phyloP scores from a whole-genome alignment of 768 basidiomycete species.

The Xerocomellus amylosporus region DNA sequence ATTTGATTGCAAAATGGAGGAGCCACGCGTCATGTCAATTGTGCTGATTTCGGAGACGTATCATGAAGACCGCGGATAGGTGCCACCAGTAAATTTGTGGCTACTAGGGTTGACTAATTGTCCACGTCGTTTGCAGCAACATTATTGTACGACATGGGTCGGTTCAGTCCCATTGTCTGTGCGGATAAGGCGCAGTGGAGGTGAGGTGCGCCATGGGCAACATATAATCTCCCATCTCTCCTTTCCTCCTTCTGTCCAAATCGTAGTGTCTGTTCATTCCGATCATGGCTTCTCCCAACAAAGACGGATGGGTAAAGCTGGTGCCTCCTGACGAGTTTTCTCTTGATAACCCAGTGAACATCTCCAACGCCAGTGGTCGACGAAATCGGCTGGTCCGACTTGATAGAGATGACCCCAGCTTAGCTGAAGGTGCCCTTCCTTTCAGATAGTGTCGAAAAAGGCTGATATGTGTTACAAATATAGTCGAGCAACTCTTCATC shows the following conservation, averaged over 20 bases:
- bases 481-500: conserved; percentile 50
- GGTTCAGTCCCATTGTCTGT: conserved; percentile 8
- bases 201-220: conserved; percentile 21
- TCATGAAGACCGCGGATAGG: too few relatives aligned
- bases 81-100: too few relatives aligned
- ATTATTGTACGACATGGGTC: conserved; percentile 8
- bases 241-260: not conserved
- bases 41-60: too few relatives aligned
- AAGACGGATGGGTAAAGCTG: conserved; percentile 30
- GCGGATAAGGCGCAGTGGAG: conserved; percentile 19
- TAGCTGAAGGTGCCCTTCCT: conserved; percentile 36
- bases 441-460: not conserved
- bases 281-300: conserved; percentile 18
- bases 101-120: too few relatives aligned
- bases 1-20: too few relatives aligned
- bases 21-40: too few relatives aligned
- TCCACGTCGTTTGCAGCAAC: not conserved
- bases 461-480: not conserved
- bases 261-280: conserved; percentile 3
- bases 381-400: conserved; percentile 44
- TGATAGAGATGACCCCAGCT: conserved; percentile 34
- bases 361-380: conserved; percentile 27
- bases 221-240: conserved; percentile 21
- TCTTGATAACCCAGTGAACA: conserved; percentile 43
- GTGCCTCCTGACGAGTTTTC: conserved; percentile 33